A percentile compares a stretch with the other conserved stretches of the same genome.
These are phyloP conservation scores for Penicillium samsonianum DNA, from an alignment of 495 filamentous ascomycete genomes.

Conservation along the genomic window DNA sequence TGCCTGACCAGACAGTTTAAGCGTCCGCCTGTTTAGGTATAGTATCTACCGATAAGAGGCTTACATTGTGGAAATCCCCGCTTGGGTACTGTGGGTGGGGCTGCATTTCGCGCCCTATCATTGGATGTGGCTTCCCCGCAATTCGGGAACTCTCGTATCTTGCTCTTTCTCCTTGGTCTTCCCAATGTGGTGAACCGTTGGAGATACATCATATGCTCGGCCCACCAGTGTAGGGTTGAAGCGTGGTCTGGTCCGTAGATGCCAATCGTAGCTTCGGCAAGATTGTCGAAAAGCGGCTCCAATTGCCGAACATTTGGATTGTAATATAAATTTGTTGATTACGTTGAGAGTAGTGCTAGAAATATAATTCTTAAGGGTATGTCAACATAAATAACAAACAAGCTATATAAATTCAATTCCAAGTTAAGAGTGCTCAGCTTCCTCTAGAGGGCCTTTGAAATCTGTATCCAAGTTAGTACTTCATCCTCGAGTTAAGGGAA, in stretches of 20 bases:
- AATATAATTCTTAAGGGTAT: not conserved
- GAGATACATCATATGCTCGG: not conserved
- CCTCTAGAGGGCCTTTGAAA: slow-evolving; percentile 1
- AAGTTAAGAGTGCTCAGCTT: not conserved
- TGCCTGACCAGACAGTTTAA: not conserved
- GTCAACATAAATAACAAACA: not conserved
- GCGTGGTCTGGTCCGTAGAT: not conserved
- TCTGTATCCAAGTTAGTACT: slow-evolving; percentile 1
- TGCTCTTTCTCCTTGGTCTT: not conserved
- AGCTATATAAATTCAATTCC: not conserved
- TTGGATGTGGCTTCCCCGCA: not conserved
- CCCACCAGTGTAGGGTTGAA: not conserved
- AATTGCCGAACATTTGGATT: not conserved
- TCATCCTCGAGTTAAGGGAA: not conserved
- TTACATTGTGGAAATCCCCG: not conserved
- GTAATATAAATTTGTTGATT: not conserved
- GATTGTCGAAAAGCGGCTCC: not conserved
- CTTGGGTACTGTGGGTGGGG: not conserved
- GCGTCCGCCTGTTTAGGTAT: not conserved
- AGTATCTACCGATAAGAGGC: not conserved
- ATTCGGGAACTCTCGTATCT: not conserved
- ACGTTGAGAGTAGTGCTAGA: not conserved
- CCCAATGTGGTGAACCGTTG: not conserved
- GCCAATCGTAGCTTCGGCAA: not conserved
- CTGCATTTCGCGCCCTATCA: not conserved